These are phyloP conservation scores for Claviceps cyperi DNA, from an alignment of 2,329 filamentous ascomycete species.

Conservation along the genomic window DNA sequence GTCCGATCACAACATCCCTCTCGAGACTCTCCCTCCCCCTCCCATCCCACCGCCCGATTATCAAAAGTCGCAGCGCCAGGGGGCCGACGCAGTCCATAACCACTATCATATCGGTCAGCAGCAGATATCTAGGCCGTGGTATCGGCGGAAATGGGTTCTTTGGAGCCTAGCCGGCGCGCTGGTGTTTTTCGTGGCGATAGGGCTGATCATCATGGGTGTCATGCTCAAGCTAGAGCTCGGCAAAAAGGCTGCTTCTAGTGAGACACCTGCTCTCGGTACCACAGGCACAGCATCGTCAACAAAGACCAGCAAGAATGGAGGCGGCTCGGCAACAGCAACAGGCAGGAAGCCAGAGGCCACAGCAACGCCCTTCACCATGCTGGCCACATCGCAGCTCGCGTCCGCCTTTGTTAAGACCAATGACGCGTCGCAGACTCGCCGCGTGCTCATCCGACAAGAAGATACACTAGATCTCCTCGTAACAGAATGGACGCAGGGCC, in stretches of 20 bases:
- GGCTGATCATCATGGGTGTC: constrained; percentile 7
- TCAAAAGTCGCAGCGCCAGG: neutral
- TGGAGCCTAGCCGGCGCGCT: constrained; percentile 4
- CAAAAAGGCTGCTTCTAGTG: neutral
- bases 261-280: neutral
- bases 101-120: constrained; percentile 7
- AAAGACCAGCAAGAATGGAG: neutral
- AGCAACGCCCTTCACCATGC: constrained; percentile 5
- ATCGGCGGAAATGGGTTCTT: constrained; percentile 7
- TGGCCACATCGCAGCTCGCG: constrained; percentile 8
- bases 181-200: constrained; percentile 3
- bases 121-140: constrained; percentile 5
- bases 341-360: neutral
- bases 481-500: constrained; percentile 5
- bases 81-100: constrained; percentile 7
- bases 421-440: constrained; percentile 1
- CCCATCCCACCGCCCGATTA: constrained; percentile 1
- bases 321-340: neutral
- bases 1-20: neutral
- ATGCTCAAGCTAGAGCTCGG: constrained; percentile 7
- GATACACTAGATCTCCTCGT: constrained; percentile 9
- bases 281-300: neutral
- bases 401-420: constrained; percentile 5
- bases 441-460: constrained; percentile 12
- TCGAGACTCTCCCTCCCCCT: neutral